Conservation (phyloP, 108 stramenopile genomes). For the Skeletonema potamos region DNA sequence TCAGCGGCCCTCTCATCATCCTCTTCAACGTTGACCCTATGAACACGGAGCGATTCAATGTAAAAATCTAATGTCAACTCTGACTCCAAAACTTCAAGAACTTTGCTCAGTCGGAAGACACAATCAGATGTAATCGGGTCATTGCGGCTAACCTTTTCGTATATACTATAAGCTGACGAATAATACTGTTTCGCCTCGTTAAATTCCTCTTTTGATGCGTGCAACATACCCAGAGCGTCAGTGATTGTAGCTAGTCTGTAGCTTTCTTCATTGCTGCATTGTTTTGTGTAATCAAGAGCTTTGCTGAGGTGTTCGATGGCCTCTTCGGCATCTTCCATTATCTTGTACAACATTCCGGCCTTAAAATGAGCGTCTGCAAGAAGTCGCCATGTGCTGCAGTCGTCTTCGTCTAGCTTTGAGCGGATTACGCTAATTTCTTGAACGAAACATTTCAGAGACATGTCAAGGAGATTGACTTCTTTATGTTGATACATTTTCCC, state of each 20-base stretch:
- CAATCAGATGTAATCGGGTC: conserved; percentile 38
- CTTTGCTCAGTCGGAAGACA: conserved; percentile 30
- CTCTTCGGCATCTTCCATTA: conserved; percentile 15
- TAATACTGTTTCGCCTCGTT: conserved; percentile 29
- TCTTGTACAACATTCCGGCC: conserved; percentile 27
- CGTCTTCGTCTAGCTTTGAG: conserved; percentile 22
- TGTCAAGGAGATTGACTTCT: conserved; percentile 36
- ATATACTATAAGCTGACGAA: conserved; percentile 37
- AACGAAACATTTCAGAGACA: conserved; percentile 36
- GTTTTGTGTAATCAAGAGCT: conserved; percentile 23
- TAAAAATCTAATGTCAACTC: conserved; percentile 40
- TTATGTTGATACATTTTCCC: conserved; percentile 39
- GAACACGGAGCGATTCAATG: conserved; percentile 43
- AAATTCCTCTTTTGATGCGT: conserved; percentile 32
- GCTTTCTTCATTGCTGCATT: conserved; percentile 7
- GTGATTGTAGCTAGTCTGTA: conserved; percentile 20
- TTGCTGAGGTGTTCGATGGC: conserved; percentile 33
- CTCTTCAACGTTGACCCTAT: conserved; percentile 24
- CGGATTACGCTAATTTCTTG: conserved; percentile 37
- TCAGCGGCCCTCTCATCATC: conserved; percentile 33
- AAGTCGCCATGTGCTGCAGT: conserved; percentile 10
- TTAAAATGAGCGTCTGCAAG: conserved; percentile 28
- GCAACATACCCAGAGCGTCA: conserved; percentile 41
- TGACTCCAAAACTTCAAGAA: conserved; percentile 32
- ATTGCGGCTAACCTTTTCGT: conserved; percentile 40